A percentile compares a stretch with the other conserved stretches of the same genome.
Evolutionary conservation across 2,329 filamentous ascomycete genomes (phyloP).

Genomic region (Cordyceps pruinosa): DNA sequence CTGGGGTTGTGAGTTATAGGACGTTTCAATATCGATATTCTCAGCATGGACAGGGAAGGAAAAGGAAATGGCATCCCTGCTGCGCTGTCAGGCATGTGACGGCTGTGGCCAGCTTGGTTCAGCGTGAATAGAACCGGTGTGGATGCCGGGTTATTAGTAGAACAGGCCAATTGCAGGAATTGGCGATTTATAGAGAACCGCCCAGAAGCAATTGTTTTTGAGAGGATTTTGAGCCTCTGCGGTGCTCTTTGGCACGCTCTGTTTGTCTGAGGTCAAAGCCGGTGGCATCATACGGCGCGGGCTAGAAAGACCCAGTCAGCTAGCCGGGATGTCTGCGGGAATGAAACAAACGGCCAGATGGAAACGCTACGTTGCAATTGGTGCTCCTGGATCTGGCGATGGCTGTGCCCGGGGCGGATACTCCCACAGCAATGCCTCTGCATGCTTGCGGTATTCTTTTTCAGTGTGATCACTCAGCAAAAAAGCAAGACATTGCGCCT

Average conservation of each 20-base stretch:
- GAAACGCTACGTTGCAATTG: constrained; percentile 4
- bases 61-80: background rate
- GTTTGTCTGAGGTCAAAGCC: background rate
- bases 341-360: background rate
- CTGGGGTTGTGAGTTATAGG: background rate
- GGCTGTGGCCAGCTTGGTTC: background rate
- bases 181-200: no score
- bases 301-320: background rate
- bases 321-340: constrained; percentile 5
- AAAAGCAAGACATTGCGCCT: background rate
- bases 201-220: no score
- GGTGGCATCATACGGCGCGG: background rate
- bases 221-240: background rate
- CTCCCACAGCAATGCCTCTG: no score
- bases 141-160: background rate
- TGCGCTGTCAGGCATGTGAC: background rate
- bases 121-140: no score
- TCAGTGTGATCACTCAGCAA: background rate
- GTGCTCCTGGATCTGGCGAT: background rate
- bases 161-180: background rate
- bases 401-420: no score
- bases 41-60: background rate
- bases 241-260: background rate
- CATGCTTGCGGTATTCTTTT: background rate
- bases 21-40: background rate